Conservation (phyloP, 1,139 yeast species). For the Taphrina flavorubra region DNA sequence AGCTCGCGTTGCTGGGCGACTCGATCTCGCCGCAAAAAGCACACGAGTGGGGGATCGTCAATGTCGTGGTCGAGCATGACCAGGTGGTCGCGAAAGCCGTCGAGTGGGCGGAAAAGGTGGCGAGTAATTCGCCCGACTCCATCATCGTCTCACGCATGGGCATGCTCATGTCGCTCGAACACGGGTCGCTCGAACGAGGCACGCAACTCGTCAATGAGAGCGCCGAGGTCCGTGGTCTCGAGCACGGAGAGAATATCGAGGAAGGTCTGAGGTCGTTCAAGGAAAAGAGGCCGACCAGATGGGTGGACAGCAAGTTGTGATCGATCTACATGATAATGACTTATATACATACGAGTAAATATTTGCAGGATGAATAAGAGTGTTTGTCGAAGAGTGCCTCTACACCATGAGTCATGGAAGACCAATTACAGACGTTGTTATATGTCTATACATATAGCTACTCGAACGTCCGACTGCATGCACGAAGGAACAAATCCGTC, state of each 20-base stretch:
- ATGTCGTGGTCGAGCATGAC: conserved; percentile 47
- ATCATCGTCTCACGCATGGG: conserved; percentile 48
- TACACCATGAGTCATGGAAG: neutral
- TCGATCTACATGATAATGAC: too few species aligned
- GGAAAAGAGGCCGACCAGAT: conserved; percentile 49
- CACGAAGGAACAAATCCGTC: neutral
- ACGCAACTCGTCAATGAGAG: conserved; percentile 46
- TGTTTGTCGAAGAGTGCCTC: neutral
- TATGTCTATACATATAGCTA: too few species aligned
- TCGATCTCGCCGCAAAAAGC: conserved; percentile 50
- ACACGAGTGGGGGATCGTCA: conserved; percentile 50
- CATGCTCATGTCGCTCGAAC: conserved; percentile 49
- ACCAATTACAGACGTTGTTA: too few species aligned
- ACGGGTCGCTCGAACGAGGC: conserved; percentile 46
- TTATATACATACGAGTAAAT: too few species aligned
- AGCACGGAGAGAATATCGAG: conserved; percentile 46
- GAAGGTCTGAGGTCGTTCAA: conserved; percentile 48
- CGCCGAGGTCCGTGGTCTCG: conserved; percentile 45
- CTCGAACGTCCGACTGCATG: too few species aligned
- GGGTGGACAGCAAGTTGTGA: conserved; percentile 46
- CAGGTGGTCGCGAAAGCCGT: conserved; percentile 49
- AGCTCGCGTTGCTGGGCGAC: conserved; percentile 50
- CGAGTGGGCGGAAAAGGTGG: conserved; percentile 48
- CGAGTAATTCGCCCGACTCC: conserved; percentile 50
- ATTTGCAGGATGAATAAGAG: neutral